Evolutionary conservation across 208 protist species (phyloP).

Genomic region (Leishmania lainsoni): DNA sequence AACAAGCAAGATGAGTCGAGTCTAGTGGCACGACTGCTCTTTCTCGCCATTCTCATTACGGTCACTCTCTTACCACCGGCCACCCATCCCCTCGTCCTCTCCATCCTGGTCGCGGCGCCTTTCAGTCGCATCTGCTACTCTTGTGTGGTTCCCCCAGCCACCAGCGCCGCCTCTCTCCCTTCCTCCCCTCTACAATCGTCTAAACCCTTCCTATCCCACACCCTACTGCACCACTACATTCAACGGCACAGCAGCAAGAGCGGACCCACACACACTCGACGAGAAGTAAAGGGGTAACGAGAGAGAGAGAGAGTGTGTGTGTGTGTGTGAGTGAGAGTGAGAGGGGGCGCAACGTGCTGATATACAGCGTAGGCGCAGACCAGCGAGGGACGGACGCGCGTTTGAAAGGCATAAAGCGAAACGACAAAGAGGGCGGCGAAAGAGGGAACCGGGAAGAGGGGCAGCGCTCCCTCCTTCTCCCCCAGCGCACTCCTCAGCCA

Average conservation of each 20-base stretch:
- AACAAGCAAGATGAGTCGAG: slow-evolving; percentile 1
- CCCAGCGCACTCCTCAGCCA: not conserved
- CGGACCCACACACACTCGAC: not conserved
- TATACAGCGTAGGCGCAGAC: not conserved
- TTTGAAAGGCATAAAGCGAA: not conserved
- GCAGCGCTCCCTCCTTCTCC: not conserved
- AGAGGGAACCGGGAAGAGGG: too few species aligned
- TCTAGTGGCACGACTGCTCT: not conserved
- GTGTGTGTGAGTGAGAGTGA: too few species aligned
- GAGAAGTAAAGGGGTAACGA: not conserved
- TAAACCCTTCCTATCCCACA: not conserved
- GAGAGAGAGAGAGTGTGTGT: not conserved
- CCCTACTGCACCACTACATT: not conserved
- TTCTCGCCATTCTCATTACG: not conserved
- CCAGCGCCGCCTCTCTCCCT: not conserved
- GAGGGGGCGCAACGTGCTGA: not conserved
- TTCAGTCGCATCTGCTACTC: not conserved
- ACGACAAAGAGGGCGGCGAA: not conserved
- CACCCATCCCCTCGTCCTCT: not conserved
- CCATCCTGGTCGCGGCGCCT: not conserved
- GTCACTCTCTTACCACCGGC: not conserved
- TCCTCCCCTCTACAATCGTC: not conserved
- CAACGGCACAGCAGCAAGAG: not conserved
- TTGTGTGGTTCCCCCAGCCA: not conserved
- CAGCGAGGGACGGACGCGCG: not conserved